Percentiles rank a stretch among this genome's conserved stretches.
These are phyloP conservation scores for Lasiosphaeria ovina DNA, from an alignment of 495 filamentous ascomycete species.

Conservation along the genomic window DNA sequence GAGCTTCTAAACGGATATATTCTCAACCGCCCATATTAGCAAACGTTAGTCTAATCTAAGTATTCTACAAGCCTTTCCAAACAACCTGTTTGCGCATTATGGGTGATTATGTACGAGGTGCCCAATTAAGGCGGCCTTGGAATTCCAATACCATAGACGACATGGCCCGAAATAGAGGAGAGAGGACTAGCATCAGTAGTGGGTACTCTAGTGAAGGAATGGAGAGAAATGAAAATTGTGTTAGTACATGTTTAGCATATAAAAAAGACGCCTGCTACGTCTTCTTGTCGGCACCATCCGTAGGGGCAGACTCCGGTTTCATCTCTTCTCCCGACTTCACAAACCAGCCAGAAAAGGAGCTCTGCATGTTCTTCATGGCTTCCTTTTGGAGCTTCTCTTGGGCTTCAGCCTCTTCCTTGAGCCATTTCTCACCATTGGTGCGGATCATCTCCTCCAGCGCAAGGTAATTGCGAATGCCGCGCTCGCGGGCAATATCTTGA, in stretches of 20 bases:
- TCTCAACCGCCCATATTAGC: too few relatives aligned
- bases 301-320: conserved; percentile 1
- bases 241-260: conserved; percentile 10
- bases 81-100: conserved; percentile 11
- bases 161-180: too few relatives aligned
- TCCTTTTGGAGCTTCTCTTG: conserved; percentile 85
- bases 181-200: too few relatives aligned
- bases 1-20: too few relatives aligned
- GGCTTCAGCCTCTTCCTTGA: conserved; percentile 82
- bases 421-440: conserved; percentile 89
- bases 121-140: too few relatives aligned
- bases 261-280: conserved; percentile 3
- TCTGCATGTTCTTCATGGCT: conserved; percentile 78
- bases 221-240: too few relatives aligned
- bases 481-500: conserved; percentile 86
- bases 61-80: conserved; percentile 13
- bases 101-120: too few relatives aligned
- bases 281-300: conserved; percentile 16
- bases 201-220: too few relatives aligned
- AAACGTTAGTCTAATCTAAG: not conserved
- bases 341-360: conserved; percentile 51
- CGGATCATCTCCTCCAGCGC: conserved; percentile 82
- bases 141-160: too few relatives aligned
- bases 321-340: conserved; percentile 14
- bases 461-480: conserved; percentile 86